Evolutionary conservation across 2,329 filamentous ascomycete genomes (phyloP), one percentile per base, ranked within the genome.

Genomic region (Paraphaeosphaeria minitans): DNA sequence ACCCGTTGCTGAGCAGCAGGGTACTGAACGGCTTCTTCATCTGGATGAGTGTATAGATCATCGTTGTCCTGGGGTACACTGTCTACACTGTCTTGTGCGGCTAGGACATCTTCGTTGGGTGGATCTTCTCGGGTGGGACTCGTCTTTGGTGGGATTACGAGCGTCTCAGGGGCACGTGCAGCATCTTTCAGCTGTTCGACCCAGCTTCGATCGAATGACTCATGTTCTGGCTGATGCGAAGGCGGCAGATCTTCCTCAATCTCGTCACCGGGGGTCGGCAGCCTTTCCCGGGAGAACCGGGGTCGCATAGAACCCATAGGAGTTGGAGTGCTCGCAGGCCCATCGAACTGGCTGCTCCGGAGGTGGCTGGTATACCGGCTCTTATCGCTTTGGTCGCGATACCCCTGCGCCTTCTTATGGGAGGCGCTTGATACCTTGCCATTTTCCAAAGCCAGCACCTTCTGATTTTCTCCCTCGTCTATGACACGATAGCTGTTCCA

Each of bases 401-500:
- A 98, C 9, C 89, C 85, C 51, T 81, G 79, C 29, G 82, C 74
- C 58, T 83, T 84, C 41, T 81, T 84, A 60, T 85, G 89, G 1
- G 83, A 78, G 67, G 93, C 88, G 55, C 87, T 91, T 33, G 88
- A 79, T 19, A 96, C 81, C 53, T 83, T 87, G 1, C 87, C 89
- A 63, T 83, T 81, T 63, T 78, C 72, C 53, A 89, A 88, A 3
- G 81, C 83, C 16, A 99, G 80, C 1, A 93, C 84, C 67, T 91
- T 92, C 77, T 99, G 95, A 10, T 87, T 86, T 0, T 89, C 86
- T 0, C 92, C 93, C 74, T 97, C 92, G 64, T 95, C 91, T 4
- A 97, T 80, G 0, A 97, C 87, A 31, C 92, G 87, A 72, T 95
- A 99, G 13, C 87, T 82, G 60, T 90, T 84, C 95, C 96, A 99